Evolutionary conservation across 768 basidiomycete genomes (phyloP).

Genomic region (Rickenella mellea): DNA sequence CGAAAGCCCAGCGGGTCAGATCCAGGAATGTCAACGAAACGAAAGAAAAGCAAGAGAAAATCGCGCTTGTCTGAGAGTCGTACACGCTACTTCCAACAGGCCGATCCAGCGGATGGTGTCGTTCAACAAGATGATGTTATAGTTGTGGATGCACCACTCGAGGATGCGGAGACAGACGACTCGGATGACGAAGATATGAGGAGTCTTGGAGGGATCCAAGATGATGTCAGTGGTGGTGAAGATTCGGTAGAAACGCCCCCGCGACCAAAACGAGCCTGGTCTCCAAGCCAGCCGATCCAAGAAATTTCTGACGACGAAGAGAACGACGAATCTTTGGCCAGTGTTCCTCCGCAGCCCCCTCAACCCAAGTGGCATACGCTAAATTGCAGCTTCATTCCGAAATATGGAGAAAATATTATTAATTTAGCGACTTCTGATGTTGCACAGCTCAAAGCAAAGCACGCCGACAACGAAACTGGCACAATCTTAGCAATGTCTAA

Average conservation of each 20-base stretch:
- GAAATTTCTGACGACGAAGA: conserved; percentile 41
- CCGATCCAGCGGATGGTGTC: too few relatives aligned
- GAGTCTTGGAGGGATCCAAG: conserved; percentile 10
- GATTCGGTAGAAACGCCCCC: neutral
- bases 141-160: conserved; percentile 26
- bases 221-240: conserved; percentile 9
- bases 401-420: conserved; percentile 36
- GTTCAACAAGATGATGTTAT: conserved; percentile 21
- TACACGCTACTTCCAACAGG: conserved; percentile 1
- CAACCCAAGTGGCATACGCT: neutral
- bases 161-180: conserved; percentile 20
- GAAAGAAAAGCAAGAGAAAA: conserved; percentile 10
- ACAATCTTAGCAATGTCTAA: conserved; percentile 35
- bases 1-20: conserved; percentile 29
- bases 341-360: neutral
- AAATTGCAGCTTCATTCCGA: conserved; percentile 34
- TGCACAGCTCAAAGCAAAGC: neutral
- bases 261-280: conserved; percentile 35
- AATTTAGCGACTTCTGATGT: conserved; percentile 16
- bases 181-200: conserved; percentile 19
- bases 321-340: conserved; percentile 5
- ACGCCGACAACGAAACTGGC: conserved; percentile 14
- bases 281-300: conserved; percentile 41
- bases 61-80: neutral
- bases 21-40: conserved; percentile 10